These are phyloP conservation scores for Scopulariopsis brevicaulis DNA, from an alignment of 2,329 filamentous ascomycete genomes.

Conservation along the genomic window DNA sequence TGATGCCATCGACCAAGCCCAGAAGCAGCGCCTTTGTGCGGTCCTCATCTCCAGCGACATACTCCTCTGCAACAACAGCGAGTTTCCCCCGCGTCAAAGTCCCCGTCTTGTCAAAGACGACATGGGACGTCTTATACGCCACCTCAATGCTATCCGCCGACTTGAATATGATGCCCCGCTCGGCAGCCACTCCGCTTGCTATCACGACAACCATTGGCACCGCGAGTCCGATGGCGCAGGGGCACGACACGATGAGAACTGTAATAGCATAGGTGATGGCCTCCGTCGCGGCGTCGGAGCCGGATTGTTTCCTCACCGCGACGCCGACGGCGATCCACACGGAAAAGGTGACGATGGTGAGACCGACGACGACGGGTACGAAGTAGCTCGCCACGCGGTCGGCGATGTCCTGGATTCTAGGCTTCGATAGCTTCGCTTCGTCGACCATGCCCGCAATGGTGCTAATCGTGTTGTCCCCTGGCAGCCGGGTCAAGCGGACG, in stretches of 20 bases:
- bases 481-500: constrained; percentile 47
- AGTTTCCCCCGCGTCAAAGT: constrained; percentile 55
- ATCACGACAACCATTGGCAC: constrained; percentile 73
- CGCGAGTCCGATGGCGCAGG: constrained; percentile 63
- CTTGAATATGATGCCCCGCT: constrained; percentile 58
- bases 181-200: constrained; percentile 53
- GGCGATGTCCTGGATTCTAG: constrained; percentile 55
- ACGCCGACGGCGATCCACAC: constrained; percentile 55
- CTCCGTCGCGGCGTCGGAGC: constrained; percentile 22
- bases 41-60: neutral
- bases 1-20: constrained; percentile 7
- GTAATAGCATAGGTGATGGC: constrained; percentile 65
- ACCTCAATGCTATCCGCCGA: constrained; percentile 52
- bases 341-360: constrained; percentile 50
- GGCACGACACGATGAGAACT: constrained; percentile 65
- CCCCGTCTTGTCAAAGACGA: constrained; percentile 75
- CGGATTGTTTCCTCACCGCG: constrained; percentile 21
- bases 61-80: constrained; percentile 18
- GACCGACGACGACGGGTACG: constrained; percentile 48
- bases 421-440: constrained; percentile 56
- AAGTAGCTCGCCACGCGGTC: constrained; percentile 59
- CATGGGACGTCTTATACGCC: constrained; percentile 47
- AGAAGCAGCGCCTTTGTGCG: constrained; percentile 7
- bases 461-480: constrained; percentile 61
- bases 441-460: constrained; percentile 61